Evolutionary conservation across 192 early-diverging fungal species (phyloP), one percentile per base, ranked within the genome.

Genomic region (Rhizophagus sp.): DNA sequence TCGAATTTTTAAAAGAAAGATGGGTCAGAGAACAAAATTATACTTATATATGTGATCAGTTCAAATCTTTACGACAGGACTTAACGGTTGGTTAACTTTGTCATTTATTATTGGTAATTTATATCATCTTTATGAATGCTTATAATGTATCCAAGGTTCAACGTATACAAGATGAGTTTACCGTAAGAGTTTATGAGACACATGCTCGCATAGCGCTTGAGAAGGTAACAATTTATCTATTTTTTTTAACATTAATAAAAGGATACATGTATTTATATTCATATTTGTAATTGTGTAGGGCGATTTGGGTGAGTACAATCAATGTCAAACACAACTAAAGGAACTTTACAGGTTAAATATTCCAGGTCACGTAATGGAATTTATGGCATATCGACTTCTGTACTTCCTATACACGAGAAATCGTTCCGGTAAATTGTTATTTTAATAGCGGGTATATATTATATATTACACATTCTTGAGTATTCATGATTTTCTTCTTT

Each of bases 291-390:
- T n/a, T 44, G 3, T 81, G 3, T 81, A 94, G 91, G 88, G 94
- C 63, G 98, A 99, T 81, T 87, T 99, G 30, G 97, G 97, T 81
- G 98, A 99, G 88, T 99, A 93, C 86, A 99, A 99, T 79, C 97
- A 98, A 81, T 98, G 97, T 83, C 96, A 97, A 84, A 96, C 95
- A 7, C 96, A 98, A 83, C 85, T 99, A 52, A 96, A 95, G 81
- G 90, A 94, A 61, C 86, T 99, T 30, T 98, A 98, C 82, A 82
- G 87, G 64, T 83, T 90, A 66, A 89, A 91, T 41, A 83, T 95
- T 27, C 81, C 87, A 27, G 97, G 96, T 57, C 86, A 92, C 76
- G 88, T 89, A 10, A 93, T 93, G 86, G 98, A 99, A 84, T 99
- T 98, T 86, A 89, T 91, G 73, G 96, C 95, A 12, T 99, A 99